Evolutionary conservation across 2,329 filamentous ascomycete genomes (phyloP).

Genomic region (Ustulina deusta): DNA sequence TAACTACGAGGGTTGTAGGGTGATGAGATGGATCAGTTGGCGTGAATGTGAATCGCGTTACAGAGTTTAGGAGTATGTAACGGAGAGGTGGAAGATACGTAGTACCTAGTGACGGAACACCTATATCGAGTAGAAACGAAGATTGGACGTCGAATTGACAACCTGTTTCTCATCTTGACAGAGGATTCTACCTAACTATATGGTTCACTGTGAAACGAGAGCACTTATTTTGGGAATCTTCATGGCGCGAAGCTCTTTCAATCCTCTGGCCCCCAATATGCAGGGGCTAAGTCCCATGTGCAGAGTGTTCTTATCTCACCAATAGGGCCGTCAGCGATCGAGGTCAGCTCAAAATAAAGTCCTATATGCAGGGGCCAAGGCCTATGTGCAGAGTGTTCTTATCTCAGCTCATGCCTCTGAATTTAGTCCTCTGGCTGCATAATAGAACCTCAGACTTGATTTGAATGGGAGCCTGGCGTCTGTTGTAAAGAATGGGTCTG

Average conservation of each 20-base stretch:
- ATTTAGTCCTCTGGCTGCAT: slow-evolving; percentile 7
- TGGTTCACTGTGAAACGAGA: slow-evolving; percentile 10
- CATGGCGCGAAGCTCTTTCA: slow-evolving; percentile 17
- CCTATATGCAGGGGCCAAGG: slow-evolving; percentile 16
- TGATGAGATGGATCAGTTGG: slow-evolving; percentile 8
- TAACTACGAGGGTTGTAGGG: neutral
- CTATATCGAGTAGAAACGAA: slow-evolving; percentile 18
- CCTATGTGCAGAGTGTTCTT: slow-evolving; percentile 8
- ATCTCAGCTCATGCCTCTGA: slow-evolving; percentile 6
- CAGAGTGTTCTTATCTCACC: slow-evolving; percentile 13
- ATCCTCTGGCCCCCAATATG: slow-evolving; percentile 12
- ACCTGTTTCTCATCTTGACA: slow-evolving; percentile 18
- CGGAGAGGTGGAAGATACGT: slow-evolving; percentile 5
- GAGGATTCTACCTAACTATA: slow-evolving; percentile 6
- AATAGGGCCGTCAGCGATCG: slow-evolving; percentile 6
- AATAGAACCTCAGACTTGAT: neutral
- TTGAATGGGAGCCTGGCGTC: neutral
- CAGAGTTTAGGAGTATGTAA: slow-evolving; percentile 15
- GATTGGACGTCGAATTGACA: slow-evolving; percentile 12
- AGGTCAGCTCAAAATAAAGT: too few relatives aligned
- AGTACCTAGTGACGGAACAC: neutral
- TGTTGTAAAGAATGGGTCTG: neutral
- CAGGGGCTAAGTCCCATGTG: slow-evolving; percentile 16
- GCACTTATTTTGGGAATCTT: slow-evolving; percentile 14
- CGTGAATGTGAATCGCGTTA: slow-evolving; percentile 11